Base-by-base conservation (phyloP, 2,329 filamentous ascomycete genomes). In the Cercospora sp. region DNA sequence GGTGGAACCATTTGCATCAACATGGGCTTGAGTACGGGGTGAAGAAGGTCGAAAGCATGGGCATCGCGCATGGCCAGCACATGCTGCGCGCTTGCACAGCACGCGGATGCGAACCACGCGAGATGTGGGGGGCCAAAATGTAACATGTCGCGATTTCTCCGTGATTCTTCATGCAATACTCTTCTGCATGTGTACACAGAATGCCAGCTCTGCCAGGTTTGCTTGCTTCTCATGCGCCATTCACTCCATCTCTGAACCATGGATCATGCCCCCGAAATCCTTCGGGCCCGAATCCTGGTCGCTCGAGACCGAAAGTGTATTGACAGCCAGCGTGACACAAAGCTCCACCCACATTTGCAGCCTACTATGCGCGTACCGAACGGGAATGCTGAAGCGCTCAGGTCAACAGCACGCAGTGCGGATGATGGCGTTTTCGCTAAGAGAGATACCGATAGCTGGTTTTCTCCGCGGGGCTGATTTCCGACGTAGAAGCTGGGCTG, bases 291-390 rank as follows among this genome's bases (percentile, higher is more conserved):
- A 45, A 45, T 30, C 33, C 59, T 61, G 36, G 59, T 28, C 58
- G 20, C 20, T 61, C 12, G n/a, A 13, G 16, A 42, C 16, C 18
- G 59, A 63, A 51, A 53, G 20, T 18, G 20, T 53, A 26, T 48
- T 23, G 60, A 53, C 60, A 63, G 60, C 42, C 60, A 30, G 18
- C 12, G 60, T 63, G 7, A 9, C 60, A 63, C 60, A 33, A 16
- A 12, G 10, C 42, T 62, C 36, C 59, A 36, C 16, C 16, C 31
- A 36, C 13, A 36, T 12, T 36, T 36, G 18, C 18, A 10, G 13
- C 20, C n/a, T 20, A 20, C 9, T 18, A 48, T 20, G 18, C 42
- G 18, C 42, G 42, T 45, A 45, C 42, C 42, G 42, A 18, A 45
- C 42, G n/a, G 16, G 42, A 18, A 9, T 20, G 18, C 42, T 8